A percentile compares a stretch with the other conserved stretches of the same genome.
Evolutionary conservation across 176 grass and related monocot genomes (phyloP).

Genomic region (Triticum urartu): DNA sequence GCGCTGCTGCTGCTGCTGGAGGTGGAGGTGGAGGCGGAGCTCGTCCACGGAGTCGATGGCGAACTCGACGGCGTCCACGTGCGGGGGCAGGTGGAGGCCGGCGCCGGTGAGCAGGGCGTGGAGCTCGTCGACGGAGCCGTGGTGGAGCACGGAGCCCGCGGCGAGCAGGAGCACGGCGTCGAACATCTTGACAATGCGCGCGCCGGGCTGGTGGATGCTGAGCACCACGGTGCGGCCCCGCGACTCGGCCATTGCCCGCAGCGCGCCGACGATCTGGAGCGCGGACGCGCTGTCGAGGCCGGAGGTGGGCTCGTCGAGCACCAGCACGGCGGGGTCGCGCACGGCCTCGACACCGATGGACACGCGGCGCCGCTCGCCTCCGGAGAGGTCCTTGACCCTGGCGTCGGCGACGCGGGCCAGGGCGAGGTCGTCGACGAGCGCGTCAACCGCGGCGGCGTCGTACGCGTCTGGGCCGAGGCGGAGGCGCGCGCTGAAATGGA

Average conservation of each 20-base stretch:
- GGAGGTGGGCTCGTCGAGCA: slow-evolving; percentile 81
- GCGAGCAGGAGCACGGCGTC: slow-evolving; percentile 64
- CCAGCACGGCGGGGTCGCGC: slow-evolving; percentile 57
- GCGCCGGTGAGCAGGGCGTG: slow-evolving; percentile 29
- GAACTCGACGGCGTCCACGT: slow-evolving; percentile 69
- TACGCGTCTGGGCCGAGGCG: slow-evolving; percentile 44
- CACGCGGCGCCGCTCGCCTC: slow-evolving; percentile 68
- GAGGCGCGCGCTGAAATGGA: slow-evolving; percentile 58
- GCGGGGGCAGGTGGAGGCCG: slow-evolving; percentile 45
- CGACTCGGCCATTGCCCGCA: slow-evolving; percentile 53
- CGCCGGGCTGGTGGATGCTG: slow-evolving; percentile 73
- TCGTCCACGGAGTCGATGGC: slow-evolving; percentile 60
- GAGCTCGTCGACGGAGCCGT: slow-evolving; percentile 54
- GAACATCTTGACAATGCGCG: slow-evolving; percentile 67
- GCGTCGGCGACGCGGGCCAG: slow-evolving; percentile 43
- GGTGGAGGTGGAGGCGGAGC: slow-evolving; percentile 34
- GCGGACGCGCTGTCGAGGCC: slow-evolving; percentile 78
- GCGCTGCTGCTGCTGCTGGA: background rate
- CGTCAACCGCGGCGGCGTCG: slow-evolving; percentile 38
- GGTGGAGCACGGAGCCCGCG: slow-evolving; percentile 62
- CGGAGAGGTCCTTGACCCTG: slow-evolving; percentile 59
- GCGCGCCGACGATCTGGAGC: slow-evolving; percentile 58
- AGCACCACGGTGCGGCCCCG: slow-evolving; percentile 60
- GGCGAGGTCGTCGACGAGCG: slow-evolving; percentile 51
- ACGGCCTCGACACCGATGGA: slow-evolving; percentile 74